These are phyloP conservation scores for Gracilariopsis chorda DNA, from an alignment of 23 red algal genomes.

Conservation along the genomic window DNA sequence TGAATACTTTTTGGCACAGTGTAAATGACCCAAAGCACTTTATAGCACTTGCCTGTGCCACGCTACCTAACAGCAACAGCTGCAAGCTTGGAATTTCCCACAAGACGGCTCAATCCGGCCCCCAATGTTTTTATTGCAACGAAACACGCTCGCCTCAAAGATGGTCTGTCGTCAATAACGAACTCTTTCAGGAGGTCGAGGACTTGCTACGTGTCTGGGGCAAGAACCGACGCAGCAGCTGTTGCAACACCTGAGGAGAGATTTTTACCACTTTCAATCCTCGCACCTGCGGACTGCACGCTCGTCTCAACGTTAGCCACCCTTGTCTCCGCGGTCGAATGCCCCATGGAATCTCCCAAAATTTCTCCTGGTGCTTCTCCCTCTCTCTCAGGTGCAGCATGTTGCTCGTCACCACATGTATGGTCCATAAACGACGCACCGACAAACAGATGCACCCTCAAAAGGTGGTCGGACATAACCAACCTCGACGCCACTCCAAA, in stretches of 20 bases:
- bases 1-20: not conserved
- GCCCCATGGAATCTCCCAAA: too few relatives aligned
- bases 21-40: not conserved
- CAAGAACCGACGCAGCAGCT: not conserved
- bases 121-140: not conserved
- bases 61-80: not conserved
- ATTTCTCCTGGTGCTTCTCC: too few relatives aligned
- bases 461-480: conserved; percentile 3
- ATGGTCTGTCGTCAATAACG: not conserved
- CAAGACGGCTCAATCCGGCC: not conserved
- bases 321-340: not conserved
- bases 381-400: not conserved
- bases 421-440: not conserved
- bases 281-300: not conserved
- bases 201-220: not conserved
- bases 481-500: conserved; percentile 25
- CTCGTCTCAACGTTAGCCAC: not conserved
- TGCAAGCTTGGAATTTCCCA: not conserved
- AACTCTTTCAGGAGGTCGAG: not conserved
- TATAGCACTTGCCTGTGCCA: not conserved
- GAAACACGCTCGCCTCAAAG: not conserved
- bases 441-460: conserved; percentile 10
- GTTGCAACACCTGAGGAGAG: too few relatives aligned
- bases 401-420: not conserved
- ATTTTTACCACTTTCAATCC: too few relatives aligned